Percentiles rank a stretch among this genome's conserved stretches.
Conservation (phyloP, 2,329 filamentous ascomycete species). For the Fusarium continuum region DNA sequence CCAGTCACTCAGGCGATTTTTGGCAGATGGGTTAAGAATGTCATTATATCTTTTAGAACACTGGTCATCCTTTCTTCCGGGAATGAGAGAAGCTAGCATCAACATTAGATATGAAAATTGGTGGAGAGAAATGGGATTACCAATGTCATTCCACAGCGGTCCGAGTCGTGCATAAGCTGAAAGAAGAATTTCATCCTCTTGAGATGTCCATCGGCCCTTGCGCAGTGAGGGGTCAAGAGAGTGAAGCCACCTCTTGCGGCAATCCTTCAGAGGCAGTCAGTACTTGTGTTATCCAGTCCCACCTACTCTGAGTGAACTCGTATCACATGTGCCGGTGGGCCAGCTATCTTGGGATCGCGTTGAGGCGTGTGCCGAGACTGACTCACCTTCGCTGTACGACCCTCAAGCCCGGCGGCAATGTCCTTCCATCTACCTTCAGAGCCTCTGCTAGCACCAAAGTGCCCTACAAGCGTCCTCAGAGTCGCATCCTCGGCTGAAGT, state of each 20-base stretch:
- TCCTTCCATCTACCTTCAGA: constrained; percentile 45
- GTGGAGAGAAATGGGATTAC: background rate
- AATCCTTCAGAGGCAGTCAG: constrained; percentile 32
- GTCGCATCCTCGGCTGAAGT: constrained; percentile 42
- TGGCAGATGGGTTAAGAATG: constrained; percentile 42
- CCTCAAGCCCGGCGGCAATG: constrained; percentile 38
- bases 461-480: constrained; percentile 41
- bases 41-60: constrained; percentile 46
- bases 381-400: constrained; percentile 44
- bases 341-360: constrained; percentile 1
- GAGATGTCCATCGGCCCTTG: constrained; percentile 44
- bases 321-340: background rate
- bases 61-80: constrained; percentile 45
- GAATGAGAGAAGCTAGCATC: constrained; percentile 38
- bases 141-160: constrained; percentile 43
- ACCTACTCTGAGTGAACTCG: background rate
- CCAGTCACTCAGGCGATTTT: constrained; percentile 41
- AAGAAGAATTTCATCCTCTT: constrained; percentile 44
- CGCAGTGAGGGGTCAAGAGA: constrained; percentile 44
- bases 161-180: constrained; percentile 42
- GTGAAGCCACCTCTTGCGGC: constrained; percentile 46
- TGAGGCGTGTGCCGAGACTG: background rate
- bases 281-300: background rate
- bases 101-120: background rate
- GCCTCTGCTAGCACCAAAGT: constrained; percentile 41